Evolutionary conservation across 208 protist species (phyloP).

Genomic region (Leishmania gerbilli): DNA sequence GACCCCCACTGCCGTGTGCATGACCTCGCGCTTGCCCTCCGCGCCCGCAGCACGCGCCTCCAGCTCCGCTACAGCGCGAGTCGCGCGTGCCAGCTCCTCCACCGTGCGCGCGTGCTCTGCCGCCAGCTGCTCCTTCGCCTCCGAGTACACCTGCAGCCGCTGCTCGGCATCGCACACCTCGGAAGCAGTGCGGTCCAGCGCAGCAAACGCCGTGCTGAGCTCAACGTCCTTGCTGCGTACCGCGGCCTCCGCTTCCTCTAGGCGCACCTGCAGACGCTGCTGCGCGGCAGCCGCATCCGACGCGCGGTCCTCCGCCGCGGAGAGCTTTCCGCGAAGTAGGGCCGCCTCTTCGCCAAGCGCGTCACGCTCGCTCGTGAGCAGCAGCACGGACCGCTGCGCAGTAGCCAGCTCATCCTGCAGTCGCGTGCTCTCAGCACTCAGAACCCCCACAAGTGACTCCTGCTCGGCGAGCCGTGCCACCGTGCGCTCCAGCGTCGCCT

Average conservation of each 20-base stretch:
- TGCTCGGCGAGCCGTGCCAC: constrained; percentile 8
- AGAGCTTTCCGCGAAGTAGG: neutral
- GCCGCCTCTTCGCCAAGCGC: constrained; percentile 5
- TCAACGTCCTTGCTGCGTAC: neutral
- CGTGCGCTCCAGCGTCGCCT: constrained; percentile 5
- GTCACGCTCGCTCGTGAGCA: neutral
- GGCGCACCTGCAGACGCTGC: neutral
- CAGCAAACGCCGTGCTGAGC: constrained; percentile 10
- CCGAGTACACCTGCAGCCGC: neutral
- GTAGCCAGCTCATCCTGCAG: constrained; percentile 7
- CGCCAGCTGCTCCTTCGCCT: constrained; percentile 1
- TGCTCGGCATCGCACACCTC: constrained; percentile 29
- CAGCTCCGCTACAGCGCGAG: constrained; percentile 12
- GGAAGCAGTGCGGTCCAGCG: constrained; percentile 15
- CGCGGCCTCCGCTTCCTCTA: neutral
- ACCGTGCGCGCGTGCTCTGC: constrained; percentile 16
- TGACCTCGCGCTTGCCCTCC: constrained; percentile 13
- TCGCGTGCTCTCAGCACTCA: constrained; percentile 5
- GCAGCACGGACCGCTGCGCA: neutral
- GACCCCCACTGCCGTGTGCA: neutral
- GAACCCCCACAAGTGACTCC: constrained; percentile 8
- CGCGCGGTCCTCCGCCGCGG: neutral
- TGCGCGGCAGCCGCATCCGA: neutral
- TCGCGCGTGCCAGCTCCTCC: constrained; percentile 17
- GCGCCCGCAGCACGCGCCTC: constrained; percentile 1